Base-by-base conservation (phyloP, 257 asterid genomes). In the Mitragyna speciosa region DNA sequence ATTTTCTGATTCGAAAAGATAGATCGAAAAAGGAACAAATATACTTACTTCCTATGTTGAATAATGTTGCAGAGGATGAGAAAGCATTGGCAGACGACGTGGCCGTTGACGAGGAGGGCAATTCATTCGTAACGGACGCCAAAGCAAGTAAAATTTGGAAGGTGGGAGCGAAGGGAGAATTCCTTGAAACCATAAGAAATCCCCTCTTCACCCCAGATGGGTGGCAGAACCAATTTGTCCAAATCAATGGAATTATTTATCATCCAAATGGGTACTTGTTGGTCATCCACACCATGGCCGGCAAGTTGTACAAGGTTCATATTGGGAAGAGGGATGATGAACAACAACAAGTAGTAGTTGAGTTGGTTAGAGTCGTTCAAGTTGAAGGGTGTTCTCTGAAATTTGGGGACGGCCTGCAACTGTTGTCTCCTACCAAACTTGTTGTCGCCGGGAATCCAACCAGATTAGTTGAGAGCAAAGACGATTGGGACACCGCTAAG, bases 261-360 rank as follows among this genome's bases (percentile, higher is more conserved):
- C 99, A 96, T 85, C 99, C 98, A 19, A 89, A 96, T 45, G 97
- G 97, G 1, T 96, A 92, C 90, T 83, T 96, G 39, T 82, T 96
- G 33, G 95, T 84, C 28, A 39, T 83, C 52, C 99, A 96, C 75
- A 92, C 99, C 15, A 61, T 90, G 36, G 78, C 96, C 1, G 99
- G 99, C 11, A 87, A 85, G 26, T 84, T 96, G 39, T 92, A 86
- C 91, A 94, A 96, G 87, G 52, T 96, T 70, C 86, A 89, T 51
- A 64, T 85, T 45, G 83, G 80, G 6, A 84, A 85, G 39, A 90
- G 86, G 3, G 84, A 86, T 17, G 69, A 83, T 76, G 59, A 80
- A 82, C 12, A 33, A 82, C 12, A 33, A 36, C 39, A 36, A 36
- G 39, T 39, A 36, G 7, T 12, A 19, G 94, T 92, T 16, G 86